These are phyloP conservation scores for Pleurotus cornucopiae DNA, from an alignment of 768 basidiomycete species.

Conservation along the genomic window DNA sequence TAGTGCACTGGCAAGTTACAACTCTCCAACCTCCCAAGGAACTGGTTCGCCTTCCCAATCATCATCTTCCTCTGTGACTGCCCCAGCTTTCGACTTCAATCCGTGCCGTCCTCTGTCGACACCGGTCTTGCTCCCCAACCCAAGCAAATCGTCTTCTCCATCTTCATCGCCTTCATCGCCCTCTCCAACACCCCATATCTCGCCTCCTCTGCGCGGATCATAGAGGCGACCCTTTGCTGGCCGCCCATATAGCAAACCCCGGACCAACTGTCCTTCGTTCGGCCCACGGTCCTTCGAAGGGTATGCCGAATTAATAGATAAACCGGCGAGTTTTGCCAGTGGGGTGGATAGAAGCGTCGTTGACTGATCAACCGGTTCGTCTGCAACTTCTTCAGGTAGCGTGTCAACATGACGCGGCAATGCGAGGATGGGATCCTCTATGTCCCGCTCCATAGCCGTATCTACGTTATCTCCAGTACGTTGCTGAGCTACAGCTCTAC, in stretches of 20 bases:
- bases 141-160: conserved; percentile 8
- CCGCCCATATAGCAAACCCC: conserved; percentile 56
- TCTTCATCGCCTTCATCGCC: conserved; percentile 32
- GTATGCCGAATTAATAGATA: conserved; percentile 53
- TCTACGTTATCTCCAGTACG: neutral
- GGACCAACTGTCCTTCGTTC: conserved; percentile 53
- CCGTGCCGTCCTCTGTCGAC: conserved; percentile 79
- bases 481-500: conserved; percentile 6
- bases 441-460: conserved; percentile 11
- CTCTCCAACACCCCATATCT: conserved; percentile 78
- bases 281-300: conserved; percentile 29
- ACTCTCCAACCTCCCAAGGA: conserved; percentile 76
- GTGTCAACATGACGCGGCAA: neutral
- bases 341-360: conserved; percentile 36
- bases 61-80: conserved; percentile 40
- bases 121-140: conserved; percentile 29
- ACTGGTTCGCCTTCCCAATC: conserved; percentile 84
- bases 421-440: conserved; percentile 4
- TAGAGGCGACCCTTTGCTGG: conserved; percentile 41
- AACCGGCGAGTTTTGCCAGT: conserved; percentile 58
- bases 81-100: conserved; percentile 20
- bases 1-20: conserved; percentile 33
- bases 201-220: conserved; percentile 60
- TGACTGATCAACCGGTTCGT: neutral
- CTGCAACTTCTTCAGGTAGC: neutral